phyloP scores from a whole-genome alignment of 108 stramenopile species.

The Tribonema minus region DNA sequence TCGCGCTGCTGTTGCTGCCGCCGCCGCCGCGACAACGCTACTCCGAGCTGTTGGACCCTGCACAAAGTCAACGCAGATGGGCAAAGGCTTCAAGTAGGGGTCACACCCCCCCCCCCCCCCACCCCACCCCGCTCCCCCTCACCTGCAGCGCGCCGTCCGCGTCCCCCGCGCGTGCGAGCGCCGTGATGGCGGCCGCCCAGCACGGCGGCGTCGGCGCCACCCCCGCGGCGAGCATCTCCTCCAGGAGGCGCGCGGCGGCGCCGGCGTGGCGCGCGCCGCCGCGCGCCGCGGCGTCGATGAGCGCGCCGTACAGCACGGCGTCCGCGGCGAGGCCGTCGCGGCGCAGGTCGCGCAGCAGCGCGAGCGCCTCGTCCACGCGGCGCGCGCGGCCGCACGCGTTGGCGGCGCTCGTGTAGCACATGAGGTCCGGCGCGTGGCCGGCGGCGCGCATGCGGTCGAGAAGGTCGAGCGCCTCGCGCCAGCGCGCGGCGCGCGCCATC shows the following conservation, averaged over 20 bases:
- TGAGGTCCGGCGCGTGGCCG: background rate
- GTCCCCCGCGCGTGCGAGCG: constrained; percentile 1
- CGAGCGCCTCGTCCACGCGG: background rate
- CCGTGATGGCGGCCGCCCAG: constrained; percentile 13
- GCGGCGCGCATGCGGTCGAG: constrained; percentile 10
- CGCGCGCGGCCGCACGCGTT: background rate
- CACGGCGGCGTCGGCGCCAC: background rate
- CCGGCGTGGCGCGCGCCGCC: background rate
- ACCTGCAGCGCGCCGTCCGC: background rate
- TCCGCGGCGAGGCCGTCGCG: background rate
- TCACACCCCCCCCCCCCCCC: no score
- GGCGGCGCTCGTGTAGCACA: constrained; percentile 15
- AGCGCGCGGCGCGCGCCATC: constrained; percentile 16
- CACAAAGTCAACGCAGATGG: no score
- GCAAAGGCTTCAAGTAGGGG: no score
- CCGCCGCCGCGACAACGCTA: no score
- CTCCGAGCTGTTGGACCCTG: no score
- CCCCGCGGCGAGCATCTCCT: background rate
- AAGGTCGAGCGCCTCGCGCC: constrained; percentile 4
- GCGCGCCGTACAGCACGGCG: constrained; percentile 11
- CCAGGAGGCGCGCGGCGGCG: background rate
- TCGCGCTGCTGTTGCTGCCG: no score
- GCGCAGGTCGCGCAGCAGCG: background rate
- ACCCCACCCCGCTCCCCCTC: no score
- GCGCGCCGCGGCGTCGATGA: background rate